phyloP scores from a whole-genome alignment of 1,284 basidiomycete genomes.

The Thecaphora thlaspeos region DNA sequence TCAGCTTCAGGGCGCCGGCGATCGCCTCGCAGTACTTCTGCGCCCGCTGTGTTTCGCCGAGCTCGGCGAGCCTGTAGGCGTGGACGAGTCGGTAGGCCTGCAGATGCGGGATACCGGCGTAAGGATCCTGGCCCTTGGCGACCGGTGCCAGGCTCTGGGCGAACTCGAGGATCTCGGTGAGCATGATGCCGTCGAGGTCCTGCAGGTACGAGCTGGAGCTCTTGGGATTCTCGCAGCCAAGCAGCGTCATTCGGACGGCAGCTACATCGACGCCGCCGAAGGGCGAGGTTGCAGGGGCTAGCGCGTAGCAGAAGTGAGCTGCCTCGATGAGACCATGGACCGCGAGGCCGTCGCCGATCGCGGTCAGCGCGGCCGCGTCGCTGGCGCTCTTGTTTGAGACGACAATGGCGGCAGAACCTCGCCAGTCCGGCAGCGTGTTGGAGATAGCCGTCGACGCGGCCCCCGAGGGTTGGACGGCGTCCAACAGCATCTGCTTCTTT shows the following conservation, averaged over 20 bases:
- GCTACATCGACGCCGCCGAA: conserved; percentile 70
- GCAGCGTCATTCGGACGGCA: conserved; percentile 65
- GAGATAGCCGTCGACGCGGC: conserved; percentile 59
- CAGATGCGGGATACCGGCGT: conserved; percentile 77
- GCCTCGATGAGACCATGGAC: conserved; percentile 76
- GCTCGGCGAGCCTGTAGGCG: conserved; percentile 70
- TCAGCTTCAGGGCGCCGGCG: conserved; percentile 65
- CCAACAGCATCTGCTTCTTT: conserved; percentile 34
- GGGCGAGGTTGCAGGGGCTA: conserved; percentile 79
- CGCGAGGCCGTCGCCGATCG: conserved; percentile 79
- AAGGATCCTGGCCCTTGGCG: conserved; percentile 81
- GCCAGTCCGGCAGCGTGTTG: conserved; percentile 72
- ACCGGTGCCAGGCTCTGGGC: conserved; percentile 73
- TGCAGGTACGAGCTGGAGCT: conserved; percentile 65
- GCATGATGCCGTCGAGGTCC: conserved; percentile 76
- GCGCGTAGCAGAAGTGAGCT: conserved; percentile 85
- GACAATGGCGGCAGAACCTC: conserved; percentile 81
- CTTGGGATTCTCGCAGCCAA: conserved; percentile 68
- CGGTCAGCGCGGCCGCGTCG: conserved; percentile 73
- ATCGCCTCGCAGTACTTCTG: conserved; percentile 85
- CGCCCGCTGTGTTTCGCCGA: conserved; percentile 54
- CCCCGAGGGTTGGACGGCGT: conserved; percentile 12
- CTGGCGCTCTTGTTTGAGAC: conserved; percentile 68
- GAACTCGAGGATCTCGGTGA: conserved; percentile 91
- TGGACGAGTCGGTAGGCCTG: conserved; percentile 84